Base-by-base conservation (phyloP, 805 yeast genomes). In the Lachancea meyersii region DNA sequence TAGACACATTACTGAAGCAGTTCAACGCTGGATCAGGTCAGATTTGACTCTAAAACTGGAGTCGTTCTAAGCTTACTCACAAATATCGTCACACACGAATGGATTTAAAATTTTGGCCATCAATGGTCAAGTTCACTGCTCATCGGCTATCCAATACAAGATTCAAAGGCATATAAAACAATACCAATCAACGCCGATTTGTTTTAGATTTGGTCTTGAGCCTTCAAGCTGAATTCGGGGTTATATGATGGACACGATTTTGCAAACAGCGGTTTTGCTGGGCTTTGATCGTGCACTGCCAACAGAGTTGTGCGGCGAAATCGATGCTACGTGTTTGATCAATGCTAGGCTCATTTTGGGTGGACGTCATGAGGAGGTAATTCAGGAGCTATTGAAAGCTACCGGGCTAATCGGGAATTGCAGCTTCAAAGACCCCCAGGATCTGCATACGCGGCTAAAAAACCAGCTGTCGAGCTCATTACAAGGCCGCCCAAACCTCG, bases 361-460 rank as follows among this genome's bases (percentile, higher is more conserved):
- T n/a, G 66, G 64, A 10, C 37, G 51, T 20, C 45, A 58, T 3
- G 43, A 51, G 21, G 31, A 40, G 6, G 59, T 54, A 7, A 46
- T 59, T 6, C 38, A 48, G 16, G 19, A 40, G 11, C 13, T 47
- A 14, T 19, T 48, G 14, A 35, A 31, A 17, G 14, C 36, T 10
- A 19, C 30, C 13, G 35, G n/a, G 16, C 17, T 24, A 2, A 18
- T 20, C n/a, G 27, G 28, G 27, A 17, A 27, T 31, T 24, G 31
- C 31, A 16, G 19, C n/a, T 16, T 35, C 22, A 11, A 27, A 18
- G 31, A 23, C 14, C 28, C 36, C 23, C 34, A 17, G 27, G 39
- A 30, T 16, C 26, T 39, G 2, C 24, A 45, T 19, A 24, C 7
- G n/a, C 23, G 40, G 11, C 13, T 40, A 5, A 26, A 36, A 10